A percentile compares a stretch with the other conserved stretches of the same genome.
Evolutionary conservation across 75 land plant species (phyloP).

Genomic region (Sequoia sempervirens): DNA sequence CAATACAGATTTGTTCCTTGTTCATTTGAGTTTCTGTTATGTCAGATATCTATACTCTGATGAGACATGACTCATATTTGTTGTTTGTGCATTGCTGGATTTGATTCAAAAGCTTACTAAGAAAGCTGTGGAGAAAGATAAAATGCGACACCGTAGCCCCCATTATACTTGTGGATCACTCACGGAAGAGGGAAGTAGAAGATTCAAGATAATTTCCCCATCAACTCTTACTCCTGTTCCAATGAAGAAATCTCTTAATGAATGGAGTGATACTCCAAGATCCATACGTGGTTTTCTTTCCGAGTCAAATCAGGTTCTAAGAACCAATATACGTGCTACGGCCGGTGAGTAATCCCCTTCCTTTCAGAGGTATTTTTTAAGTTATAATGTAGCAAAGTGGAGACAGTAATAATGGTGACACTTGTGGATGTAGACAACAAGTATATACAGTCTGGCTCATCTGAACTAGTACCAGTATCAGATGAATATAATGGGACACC

Average conservation of each 20-base stretch:
- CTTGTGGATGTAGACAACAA: conserved; percentile 9
- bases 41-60: not conserved
- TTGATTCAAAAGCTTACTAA: conserved; percentile 44
- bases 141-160: conserved; percentile 39
- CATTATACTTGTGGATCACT: conserved; percentile 65
- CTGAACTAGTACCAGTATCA: not conserved
- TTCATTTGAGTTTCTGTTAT: not conserved
- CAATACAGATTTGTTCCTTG: not conserved
- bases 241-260: conserved; percentile 36
- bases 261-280: conserved; percentile 23
- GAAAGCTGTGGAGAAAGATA: conserved; percentile 66
- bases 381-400: not conserved
- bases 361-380: not conserved
- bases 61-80: not conserved
- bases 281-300: conserved; percentile 24
- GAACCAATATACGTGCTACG: conserved; percentile 5
- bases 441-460: not conserved
- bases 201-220: conserved; percentile 45
- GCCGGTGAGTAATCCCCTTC: conserved; percentile 7
- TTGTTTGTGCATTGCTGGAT: conserved; percentile 5
- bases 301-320: conserved; percentile 15
- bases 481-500: conserved; percentile 2
- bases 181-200: conserved; percentile 34
- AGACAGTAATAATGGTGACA: not conserved
- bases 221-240: conserved; percentile 24